A percentile compares a stretch with the other conserved stretches of the same genome.
These are phyloP conservation scores for Zygosaccharomyces siamensis DNA, from an alignment of 805 yeast genomes.

Conservation along the genomic window DNA sequence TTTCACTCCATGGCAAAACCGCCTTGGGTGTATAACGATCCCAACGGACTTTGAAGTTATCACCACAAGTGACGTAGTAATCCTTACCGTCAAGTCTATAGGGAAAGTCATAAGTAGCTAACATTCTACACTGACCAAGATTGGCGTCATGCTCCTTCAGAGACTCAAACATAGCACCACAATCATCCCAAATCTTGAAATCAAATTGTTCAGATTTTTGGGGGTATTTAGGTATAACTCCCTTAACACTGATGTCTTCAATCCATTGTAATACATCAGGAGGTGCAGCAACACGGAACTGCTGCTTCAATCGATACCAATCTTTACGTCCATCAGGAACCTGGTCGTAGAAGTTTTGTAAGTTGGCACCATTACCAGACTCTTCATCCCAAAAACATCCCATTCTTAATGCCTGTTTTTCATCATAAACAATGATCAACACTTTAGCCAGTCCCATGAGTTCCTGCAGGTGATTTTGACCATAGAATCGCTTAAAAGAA, in stretches of 20 bases:
- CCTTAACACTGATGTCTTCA: conserved; percentile 33
- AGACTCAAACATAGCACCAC: conserved; percentile 39
- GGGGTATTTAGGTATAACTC: conserved; percentile 37
- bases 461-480: conserved; percentile 42
- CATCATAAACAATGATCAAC: conserved; percentile 42
- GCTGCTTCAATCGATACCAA: conserved; percentile 37
- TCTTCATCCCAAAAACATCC: conserved; percentile 42
- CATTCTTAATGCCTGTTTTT: conserved; percentile 43
- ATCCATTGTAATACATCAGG: conserved; percentile 41
- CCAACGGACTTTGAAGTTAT: conserved; percentile 43
- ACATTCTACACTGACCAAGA: conserved; percentile 41
- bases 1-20: conserved; percentile 43
- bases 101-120: conserved; percentile 45
- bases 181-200: conserved; percentile 39
- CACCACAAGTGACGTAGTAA: conserved; percentile 42
- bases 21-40: conserved; percentile 42
- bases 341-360: conserved; percentile 22
- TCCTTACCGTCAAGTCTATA: conserved; percentile 43
- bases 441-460: conserved; percentile 38
- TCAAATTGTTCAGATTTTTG: conserved; percentile 27
- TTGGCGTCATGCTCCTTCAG: conserved; percentile 30
- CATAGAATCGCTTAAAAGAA: conserved; percentile 42
- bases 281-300: conserved; percentile 41
- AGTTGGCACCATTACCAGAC: conserved; percentile 37
- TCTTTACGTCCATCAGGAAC: conserved; percentile 18